phyloP scores from a whole-genome alignment of 2,329 filamentous ascomycete genomes.

The Colletotrichum tamarilloi region DNA sequence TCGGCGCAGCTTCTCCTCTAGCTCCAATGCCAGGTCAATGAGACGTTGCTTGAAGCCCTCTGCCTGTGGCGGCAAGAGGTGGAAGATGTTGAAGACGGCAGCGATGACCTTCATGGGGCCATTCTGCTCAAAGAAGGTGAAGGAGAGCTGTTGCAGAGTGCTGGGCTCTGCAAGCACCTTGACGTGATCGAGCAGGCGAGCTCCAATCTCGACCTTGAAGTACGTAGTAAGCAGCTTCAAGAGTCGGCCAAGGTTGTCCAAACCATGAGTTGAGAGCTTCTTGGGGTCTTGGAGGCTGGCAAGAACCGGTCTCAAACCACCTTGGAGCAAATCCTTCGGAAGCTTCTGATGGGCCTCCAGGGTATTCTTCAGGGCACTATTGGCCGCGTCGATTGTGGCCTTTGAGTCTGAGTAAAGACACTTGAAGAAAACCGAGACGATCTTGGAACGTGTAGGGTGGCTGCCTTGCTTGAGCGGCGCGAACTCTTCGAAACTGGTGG shows the following conservation, averaged over 20 bases:
- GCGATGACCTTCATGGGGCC: constrained; percentile 93
- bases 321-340: constrained; percentile 94
- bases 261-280: constrained; percentile 85
- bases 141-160: constrained; percentile 88
- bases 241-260: constrained; percentile 91
- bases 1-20: constrained; percentile 86
- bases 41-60: constrained; percentile 91
- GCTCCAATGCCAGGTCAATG: constrained; percentile 87
- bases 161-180: constrained; percentile 87
- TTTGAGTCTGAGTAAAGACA: constrained; percentile 93
- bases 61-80: constrained; percentile 90
- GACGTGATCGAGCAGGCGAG: constrained; percentile 92
- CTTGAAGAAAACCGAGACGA: constrained; percentile 98
- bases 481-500: constrained; percentile 94
- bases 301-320: constrained; percentile 92
- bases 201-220: constrained; percentile 98
- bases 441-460: constrained; percentile 73
- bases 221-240: constrained; percentile 95
- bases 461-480: constrained; percentile 72
- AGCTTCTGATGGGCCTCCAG: constrained; percentile 90
- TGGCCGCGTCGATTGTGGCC: constrained; percentile 93
- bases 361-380: constrained; percentile 88
- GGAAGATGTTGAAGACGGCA: constrained; percentile 96
- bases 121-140: constrained; percentile 94
- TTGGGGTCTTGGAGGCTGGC: constrained; percentile 96